These are phyloP conservation scores for Fusarium sp. DNA, from an alignment of 2,329 filamentous ascomycete genomes.

Conservation along the genomic window DNA sequence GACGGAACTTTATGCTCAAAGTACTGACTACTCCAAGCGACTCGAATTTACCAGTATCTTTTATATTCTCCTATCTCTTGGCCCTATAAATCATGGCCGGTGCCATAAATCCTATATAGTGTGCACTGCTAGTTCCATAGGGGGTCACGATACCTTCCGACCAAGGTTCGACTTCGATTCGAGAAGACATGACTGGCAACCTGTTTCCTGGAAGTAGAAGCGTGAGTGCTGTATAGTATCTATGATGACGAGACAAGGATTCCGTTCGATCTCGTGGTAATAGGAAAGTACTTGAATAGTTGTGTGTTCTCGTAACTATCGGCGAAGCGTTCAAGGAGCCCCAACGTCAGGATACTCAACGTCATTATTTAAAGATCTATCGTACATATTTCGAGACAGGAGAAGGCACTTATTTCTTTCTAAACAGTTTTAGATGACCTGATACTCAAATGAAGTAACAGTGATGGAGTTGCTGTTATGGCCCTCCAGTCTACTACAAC, in stretches of 20 bases:
- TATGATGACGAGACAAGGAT: neutral
- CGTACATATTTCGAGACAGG: too few species aligned
- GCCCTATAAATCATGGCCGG: neutral
- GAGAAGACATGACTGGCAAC: neutral
- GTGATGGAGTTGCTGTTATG: neutral
- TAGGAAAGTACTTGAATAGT: neutral
- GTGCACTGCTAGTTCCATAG: neutral
- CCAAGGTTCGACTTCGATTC: neutral
- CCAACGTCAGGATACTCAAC: neutral
- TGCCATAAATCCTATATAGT: neutral
- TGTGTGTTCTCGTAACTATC: too few species aligned
- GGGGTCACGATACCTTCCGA: neutral
- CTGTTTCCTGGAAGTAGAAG: neutral
- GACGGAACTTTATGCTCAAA: too few species aligned
- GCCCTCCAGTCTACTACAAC: neutral
- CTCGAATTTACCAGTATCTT: too few species aligned
- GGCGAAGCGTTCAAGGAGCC: too few species aligned
- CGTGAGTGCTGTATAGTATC: neutral
- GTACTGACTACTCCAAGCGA: too few species aligned
- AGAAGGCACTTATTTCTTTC: neutral
- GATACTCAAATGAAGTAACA: neutral
- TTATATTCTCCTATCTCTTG: neutral
- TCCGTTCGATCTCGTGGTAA: neutral
- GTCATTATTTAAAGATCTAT: too few species aligned
- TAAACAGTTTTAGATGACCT: neutral